Percentiles rank a stretch among this genome's conserved stretches.
These are phyloP conservation scores for Exophiala sp. DNA, from an alignment of 2,329 filamentous ascomycete genomes.

Conservation along the genomic window DNA sequence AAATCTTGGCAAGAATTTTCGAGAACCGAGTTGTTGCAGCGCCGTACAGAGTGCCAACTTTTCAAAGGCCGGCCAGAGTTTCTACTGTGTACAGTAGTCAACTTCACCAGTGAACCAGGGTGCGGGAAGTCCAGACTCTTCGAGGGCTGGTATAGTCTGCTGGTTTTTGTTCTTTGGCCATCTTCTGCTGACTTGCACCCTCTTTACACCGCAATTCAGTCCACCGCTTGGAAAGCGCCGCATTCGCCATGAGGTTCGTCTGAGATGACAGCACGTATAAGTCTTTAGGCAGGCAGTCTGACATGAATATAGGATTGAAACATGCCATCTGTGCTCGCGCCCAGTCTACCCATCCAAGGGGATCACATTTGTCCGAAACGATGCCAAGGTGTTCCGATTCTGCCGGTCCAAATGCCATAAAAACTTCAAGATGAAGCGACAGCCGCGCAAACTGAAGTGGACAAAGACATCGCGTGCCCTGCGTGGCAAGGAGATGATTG, in stretches of 20 bases:
- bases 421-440: conserved; percentile 96
- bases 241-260: not conserved
- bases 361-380: conserved; percentile 63
- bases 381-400: conserved; percentile 61
- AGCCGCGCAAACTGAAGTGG: conserved; percentile 94
- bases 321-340: conserved; percentile 65
- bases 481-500: conserved; percentile 80
- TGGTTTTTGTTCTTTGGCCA: not conserved
- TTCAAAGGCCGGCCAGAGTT: not conserved
- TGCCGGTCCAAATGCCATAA: conserved; percentile 65
- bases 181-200: not conserved
- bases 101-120: too few species aligned
- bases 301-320: conserved; percentile 42
- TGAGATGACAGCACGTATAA: too few species aligned
- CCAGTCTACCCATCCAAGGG: conserved; percentile 61
- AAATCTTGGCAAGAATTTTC: conserved; percentile 6
- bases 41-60: not conserved
- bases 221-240: too few species aligned
- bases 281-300: not conserved
- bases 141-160: too few species aligned
- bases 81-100: too few species aligned
- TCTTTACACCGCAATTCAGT: not conserved
- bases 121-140: too few species aligned
- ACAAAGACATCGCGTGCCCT: conserved; percentile 86
- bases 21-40: not conserved